phyloP scores from a whole-genome alignment of 345 rosid species.

The Boechera divaricarpa region DNA sequence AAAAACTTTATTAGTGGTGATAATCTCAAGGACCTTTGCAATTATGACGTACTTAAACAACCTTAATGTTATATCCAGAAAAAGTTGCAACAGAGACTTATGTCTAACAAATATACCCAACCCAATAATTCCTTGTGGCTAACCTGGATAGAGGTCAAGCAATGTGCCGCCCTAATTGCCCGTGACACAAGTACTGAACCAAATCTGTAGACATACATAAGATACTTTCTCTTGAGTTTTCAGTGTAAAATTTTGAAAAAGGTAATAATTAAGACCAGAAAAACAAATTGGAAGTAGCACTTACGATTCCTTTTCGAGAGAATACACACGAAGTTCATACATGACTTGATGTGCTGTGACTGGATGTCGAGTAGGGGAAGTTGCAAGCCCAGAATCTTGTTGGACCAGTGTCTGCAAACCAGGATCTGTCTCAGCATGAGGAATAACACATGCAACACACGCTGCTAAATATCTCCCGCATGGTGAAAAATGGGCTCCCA shows the following conservation, averaged over 20 bases:
- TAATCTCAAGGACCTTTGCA: neutral
- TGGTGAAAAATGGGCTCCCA: conserved; percentile 99
- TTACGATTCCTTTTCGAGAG: conserved; percentile 95
- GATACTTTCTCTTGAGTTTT: conserved; percentile 22
- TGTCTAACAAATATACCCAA: neutral
- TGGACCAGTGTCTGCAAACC: conserved; percentile 69
- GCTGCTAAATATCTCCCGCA: conserved; percentile 97
- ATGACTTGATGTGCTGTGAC: conserved; percentile 88
- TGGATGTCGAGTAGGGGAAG: conserved; percentile 96
- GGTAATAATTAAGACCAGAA: conserved; percentile 3
- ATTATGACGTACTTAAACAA: neutral
- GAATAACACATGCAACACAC: conserved; percentile 94
- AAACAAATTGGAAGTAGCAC: conserved; percentile 29
- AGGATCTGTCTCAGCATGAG: conserved; percentile 78
- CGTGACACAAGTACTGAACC: conserved; percentile 88
- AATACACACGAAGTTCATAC: conserved; percentile 97
- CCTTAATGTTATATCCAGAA: neutral
- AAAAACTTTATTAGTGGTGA: conserved; percentile 7
- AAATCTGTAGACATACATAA: conserved; percentile 59
- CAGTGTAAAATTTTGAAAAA: neutral
- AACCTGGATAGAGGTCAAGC: conserved; percentile 98
- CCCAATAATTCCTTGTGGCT: conserved; percentile 35
- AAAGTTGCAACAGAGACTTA: neutral
- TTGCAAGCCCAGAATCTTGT: conserved; percentile 74
- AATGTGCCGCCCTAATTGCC: conserved; percentile 94